These are phyloP conservation scores for Arthrobotrys pseudoclavata DNA, from an alignment of 2,329 filamentous ascomycete species.

Conservation along the genomic window DNA sequence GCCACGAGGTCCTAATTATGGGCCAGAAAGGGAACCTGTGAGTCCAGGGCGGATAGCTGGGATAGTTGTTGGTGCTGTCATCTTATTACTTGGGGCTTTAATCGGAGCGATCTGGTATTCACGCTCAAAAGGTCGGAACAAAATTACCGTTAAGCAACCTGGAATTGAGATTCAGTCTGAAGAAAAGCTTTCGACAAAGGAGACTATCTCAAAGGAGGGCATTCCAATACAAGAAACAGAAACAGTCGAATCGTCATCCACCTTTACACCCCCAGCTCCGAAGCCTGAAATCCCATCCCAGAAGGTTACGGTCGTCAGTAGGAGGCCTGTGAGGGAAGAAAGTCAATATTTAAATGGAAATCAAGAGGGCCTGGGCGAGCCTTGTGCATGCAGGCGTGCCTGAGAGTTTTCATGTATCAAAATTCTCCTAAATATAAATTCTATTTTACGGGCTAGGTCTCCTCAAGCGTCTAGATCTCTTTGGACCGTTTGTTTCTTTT, in stretches of 20 bases:
- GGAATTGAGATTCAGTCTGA: neutral
- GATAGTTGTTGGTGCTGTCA: neutral
- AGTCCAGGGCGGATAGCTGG: neutral
- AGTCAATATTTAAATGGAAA: neutral
- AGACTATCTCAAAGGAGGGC: neutral
- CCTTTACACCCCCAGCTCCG: neutral
- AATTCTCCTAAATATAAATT: too few relatives aligned
- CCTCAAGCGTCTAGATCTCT: too few relatives aligned
- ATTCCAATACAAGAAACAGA: slow-evolving; percentile 3
- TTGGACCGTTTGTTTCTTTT: too few relatives aligned
- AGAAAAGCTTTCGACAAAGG: neutral
- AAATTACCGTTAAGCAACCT: neutral
- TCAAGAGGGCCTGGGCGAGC: neutral
- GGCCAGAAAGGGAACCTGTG: neutral
- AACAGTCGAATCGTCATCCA: neutral
- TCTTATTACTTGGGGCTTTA: neutral
- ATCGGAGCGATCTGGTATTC: slow-evolving; percentile 2
- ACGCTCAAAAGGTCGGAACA: neutral
- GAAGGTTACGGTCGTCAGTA: slow-evolving; percentile 2
- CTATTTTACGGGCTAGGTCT: too few relatives aligned
- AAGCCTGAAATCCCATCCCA: neutral
- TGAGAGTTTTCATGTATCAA: too few relatives aligned
- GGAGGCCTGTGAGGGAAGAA: neutral
- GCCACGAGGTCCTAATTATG: neutral
- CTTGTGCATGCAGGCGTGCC: too few relatives aligned